Percentiles rank a stretch among this genome's conserved stretches.
Conservation (phyloP, 2,329 filamentous ascomycete species). For the Ophiostoma novo-ulmi region DNA sequence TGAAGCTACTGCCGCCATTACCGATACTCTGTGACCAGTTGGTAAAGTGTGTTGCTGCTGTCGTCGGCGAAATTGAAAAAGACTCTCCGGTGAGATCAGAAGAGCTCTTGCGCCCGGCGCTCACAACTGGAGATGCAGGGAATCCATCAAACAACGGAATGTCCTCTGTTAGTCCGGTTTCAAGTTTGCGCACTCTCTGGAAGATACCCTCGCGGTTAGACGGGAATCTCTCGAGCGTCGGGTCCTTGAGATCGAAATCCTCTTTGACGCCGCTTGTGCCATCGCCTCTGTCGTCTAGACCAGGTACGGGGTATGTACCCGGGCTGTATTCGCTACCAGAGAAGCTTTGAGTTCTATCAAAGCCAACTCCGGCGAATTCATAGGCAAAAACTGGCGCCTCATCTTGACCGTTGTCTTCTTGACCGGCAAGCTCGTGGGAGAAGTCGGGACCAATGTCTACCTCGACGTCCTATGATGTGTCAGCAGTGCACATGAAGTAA, state of each 20-base stretch:
- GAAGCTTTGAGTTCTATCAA: conserved; percentile 23
- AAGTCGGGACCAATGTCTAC: conserved; percentile 25
- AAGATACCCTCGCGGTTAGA: conserved; percentile 43
- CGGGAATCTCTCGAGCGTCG: conserved; percentile 46
- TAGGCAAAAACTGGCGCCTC: conserved; percentile 42
- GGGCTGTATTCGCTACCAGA: conserved; percentile 16
- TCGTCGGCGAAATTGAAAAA: conserved; percentile 32
- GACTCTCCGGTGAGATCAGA: conserved; percentile 39
- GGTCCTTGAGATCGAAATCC: conserved; percentile 42
- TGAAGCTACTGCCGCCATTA: neutral
- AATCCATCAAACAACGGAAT: conserved; percentile 36
- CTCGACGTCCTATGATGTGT: conserved; percentile 13
- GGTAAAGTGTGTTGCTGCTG: conserved; percentile 25
- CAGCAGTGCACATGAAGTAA: neutral
- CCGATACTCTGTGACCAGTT: neutral
- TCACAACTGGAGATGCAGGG: conserved; percentile 37
- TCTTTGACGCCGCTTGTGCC: conserved; percentile 26
- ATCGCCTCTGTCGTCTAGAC: neutral
- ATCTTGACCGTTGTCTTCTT: conserved; percentile 25
- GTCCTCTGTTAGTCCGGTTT: conserved; percentile 42
- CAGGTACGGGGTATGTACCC: neutral
- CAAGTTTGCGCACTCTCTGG: conserved; percentile 43
- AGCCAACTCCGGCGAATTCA: conserved; percentile 23
- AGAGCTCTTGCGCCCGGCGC: conserved; percentile 34
- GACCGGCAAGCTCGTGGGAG: conserved; percentile 25